Evolutionary conservation across 2,329 filamentous ascomycete genomes (phyloP), one percentile per base, ranked within the genome.

Genomic region (Diaporthe nobilis): DNA sequence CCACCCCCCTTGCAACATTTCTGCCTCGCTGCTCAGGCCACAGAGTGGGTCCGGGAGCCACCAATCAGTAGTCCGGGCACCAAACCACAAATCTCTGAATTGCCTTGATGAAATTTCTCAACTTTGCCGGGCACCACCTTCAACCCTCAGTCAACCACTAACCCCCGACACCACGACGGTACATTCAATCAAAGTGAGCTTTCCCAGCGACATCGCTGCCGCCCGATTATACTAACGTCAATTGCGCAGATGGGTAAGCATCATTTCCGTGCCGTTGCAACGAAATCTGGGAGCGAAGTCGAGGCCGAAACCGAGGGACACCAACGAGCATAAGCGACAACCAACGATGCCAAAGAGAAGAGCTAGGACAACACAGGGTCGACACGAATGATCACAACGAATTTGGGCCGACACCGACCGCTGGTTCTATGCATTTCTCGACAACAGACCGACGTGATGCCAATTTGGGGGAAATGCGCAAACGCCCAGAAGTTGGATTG

Each of bases 231-330:
- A 82, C 86, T 89, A 82, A 89, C 84, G 80, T 78, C 57, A 53
- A 74, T 78, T 78, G 44, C 72, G 78, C 83, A 92, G 90, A 92
- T 92, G 90, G 90, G 90, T 92, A 91, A 91, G 90, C 83, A 80
- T 75, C 76, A 76, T 79, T 75, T 78, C 77, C 74, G 77, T 78
- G 72, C 55, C 42, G 15, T 31, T 67, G 15, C 55, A 28, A 67
- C 76, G 73, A 71, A 51, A 65, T 42, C 25, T 42, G 57, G 53
- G 77, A 61, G 67, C 55, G 51, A 68, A 60, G 37, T 70, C 70
- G 61, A 77, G 10, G n/a, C 63, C 73, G 74, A 75, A 47, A 34
- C 22, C 55, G 55, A 75, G 57, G 28, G 57, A 25, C 49, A 60
- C 49, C 22, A n/a, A 37, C 25, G 8, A 28, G 31, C 9, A 25